Percentiles rank a stretch among this genome's conserved stretches.
Evolutionary conservation across 1,284 basidiomycete species (phyloP).

Genomic region (Termitomyces sp.): DNA sequence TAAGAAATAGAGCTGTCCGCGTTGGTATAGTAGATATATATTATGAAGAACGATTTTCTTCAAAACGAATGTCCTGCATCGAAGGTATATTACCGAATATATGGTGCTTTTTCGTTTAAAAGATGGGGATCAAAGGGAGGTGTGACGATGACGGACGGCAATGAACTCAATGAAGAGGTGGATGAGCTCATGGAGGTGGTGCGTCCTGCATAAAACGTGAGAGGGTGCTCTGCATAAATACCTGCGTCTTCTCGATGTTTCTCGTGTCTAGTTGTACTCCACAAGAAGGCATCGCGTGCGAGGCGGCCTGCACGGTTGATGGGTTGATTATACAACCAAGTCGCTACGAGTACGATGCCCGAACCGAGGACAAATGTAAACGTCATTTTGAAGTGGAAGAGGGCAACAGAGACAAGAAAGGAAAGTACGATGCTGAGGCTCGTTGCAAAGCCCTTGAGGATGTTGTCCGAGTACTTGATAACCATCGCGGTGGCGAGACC

Average conservation of each 20-base stretch:
- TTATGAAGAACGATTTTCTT: not conserved
- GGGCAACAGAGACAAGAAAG: conserved; percentile 82
- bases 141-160: conserved; percentile 18
- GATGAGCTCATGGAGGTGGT: conserved; percentile 25
- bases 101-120: conserved; percentile 14
- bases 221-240: not conserved
- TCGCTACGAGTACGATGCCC: conserved; percentile 77
- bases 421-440: conserved; percentile 90
- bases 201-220: conserved; percentile 18
- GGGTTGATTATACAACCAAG: conserved; percentile 85
- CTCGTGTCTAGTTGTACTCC: conserved; percentile 17
- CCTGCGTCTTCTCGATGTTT: conserved; percentile 5
- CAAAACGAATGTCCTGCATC: not conserved
- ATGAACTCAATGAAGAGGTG: conserved; percentile 23
- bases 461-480: conserved; percentile 86
- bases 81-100: conserved; percentile 7
- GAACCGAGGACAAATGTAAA: conserved; percentile 81
- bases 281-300: conserved; percentile 21
- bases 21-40: not conserved
- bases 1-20: not conserved
- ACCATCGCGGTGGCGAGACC: conserved; percentile 87
- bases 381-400: conserved; percentile 87
- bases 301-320: conserved; percentile 27
- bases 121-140: conserved; percentile 19
- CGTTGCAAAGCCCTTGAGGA: conserved; percentile 92